Conservation (phyloP, 2,329 filamentous ascomycete species). For the Apiospora koreana region DNA sequence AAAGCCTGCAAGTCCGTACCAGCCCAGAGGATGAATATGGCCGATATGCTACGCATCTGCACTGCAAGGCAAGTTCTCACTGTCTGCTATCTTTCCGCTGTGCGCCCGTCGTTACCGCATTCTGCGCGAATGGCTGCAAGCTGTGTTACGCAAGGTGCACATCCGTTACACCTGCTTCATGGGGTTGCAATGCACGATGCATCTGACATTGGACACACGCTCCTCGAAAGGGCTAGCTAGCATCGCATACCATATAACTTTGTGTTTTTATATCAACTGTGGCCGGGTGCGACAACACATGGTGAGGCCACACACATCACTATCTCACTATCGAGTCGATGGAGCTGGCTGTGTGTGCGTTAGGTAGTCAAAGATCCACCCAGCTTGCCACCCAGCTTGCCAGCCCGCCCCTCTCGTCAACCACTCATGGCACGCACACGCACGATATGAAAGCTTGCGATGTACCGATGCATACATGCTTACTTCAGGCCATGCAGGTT, state of each 20-base stretch:
- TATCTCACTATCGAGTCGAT: not conserved
- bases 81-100: slow-evolving; percentile 4
- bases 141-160: slow-evolving; percentile 25
- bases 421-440: not conserved
- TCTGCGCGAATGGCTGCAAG: not conserved
- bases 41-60: not conserved
- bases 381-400: no score
- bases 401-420: not conserved
- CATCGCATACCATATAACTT: slow-evolving; percentile 9
- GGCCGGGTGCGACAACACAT: slow-evolving; percentile 5
- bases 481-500: not conserved
- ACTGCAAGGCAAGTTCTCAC: not conserved
- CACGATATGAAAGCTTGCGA: not conserved
- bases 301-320: not conserved
- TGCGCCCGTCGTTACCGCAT: slow-evolving; percentile 9
- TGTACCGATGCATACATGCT: not conserved
- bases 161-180: slow-evolving; percentile 30
- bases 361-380: not conserved
- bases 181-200: slow-evolving; percentile 29
- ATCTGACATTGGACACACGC: slow-evolving; percentile 23
- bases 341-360: not conserved
- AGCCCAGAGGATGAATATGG: slow-evolving; percentile 1
- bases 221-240: slow-evolving; percentile 13
- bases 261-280: not conserved
- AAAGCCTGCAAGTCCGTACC: not conserved